These are phyloP conservation scores for Tuber aestivum DNA, from an alignment of 495 filamentous ascomycete genomes.

Conservation along the genomic window DNA sequence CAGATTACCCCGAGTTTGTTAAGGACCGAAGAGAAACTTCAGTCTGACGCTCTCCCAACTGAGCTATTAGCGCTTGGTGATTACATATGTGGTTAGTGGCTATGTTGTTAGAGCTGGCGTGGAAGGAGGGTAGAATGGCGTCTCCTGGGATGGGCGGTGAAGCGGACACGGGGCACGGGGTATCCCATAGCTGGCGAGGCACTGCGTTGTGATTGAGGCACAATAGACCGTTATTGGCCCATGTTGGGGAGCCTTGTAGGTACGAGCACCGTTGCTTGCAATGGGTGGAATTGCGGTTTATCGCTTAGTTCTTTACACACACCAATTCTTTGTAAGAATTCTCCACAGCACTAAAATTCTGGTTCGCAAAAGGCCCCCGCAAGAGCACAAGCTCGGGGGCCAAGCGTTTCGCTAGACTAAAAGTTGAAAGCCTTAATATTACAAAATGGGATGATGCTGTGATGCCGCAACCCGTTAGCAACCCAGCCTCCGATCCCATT, in stretches of 20 bases:
- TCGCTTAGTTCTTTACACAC: not conserved
- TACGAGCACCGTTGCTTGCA: not conserved
- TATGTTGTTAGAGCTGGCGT: not conserved
- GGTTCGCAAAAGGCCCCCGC: not conserved
- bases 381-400: not conserved
- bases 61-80: slow-evolving; percentile 24
- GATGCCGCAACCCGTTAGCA: not conserved
- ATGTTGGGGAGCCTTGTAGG: not conserved
- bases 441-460: not conserved
- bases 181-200: not conserved
- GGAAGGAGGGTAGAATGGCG: not conserved
- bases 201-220: not conserved
- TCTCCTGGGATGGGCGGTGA: not conserved
- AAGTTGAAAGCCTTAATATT: not conserved
- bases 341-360: not conserved
- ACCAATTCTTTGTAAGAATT: not conserved
- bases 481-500: not conserved
- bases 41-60: slow-evolving; percentile 32
- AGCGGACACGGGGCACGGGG: not conserved
- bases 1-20: slow-evolving; percentile 15
- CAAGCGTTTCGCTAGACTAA: not conserved
- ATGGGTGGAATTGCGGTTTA: not conserved
- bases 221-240: not conserved
- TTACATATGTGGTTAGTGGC: rapidly evolving
- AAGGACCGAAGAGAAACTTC: slow-evolving; percentile 13